A percentile compares a stretch with the other conserved stretches of the same genome.
Evolutionary conservation across 1,139 yeast species (phyloP).

Genomic region (Yarrowia galli): DNA sequence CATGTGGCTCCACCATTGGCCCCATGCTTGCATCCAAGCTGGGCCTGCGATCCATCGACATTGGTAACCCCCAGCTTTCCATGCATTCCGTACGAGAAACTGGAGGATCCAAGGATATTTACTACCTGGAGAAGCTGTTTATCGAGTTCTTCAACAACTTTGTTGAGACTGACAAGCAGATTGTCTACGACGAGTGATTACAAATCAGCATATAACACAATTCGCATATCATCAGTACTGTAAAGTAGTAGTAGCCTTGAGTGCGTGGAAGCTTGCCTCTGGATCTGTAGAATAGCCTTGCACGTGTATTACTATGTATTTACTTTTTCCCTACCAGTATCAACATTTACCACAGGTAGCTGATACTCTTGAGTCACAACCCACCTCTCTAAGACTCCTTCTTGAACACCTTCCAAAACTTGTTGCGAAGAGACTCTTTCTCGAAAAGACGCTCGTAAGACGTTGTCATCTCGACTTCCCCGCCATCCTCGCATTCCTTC

Average conservation of each 20-base stretch:
- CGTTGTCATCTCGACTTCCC: background rate
- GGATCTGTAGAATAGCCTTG: background rate
- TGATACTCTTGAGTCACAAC: background rate
- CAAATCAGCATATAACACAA: background rate
- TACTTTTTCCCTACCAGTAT: background rate
- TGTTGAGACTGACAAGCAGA: slow-evolving; percentile 44
- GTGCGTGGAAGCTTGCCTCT: too few species aligned
- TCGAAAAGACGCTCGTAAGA: slow-evolving; percentile 17
- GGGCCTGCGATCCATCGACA: slow-evolving; percentile 87
- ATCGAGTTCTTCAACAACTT: slow-evolving; percentile 61
- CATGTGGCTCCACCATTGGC: slow-evolving; percentile 97
- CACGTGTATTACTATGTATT: slow-evolving; percentile 5
- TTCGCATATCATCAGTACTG: slow-evolving; percentile 1
- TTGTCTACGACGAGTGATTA: slow-evolving; percentile 40
- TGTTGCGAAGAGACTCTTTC: slow-evolving; percentile 3
- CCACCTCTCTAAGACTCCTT: background rate
- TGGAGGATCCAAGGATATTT: slow-evolving; percentile 81
- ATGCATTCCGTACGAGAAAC: slow-evolving; percentile 98
- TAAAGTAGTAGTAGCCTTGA: background rate
- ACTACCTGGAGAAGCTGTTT: slow-evolving; percentile 66
- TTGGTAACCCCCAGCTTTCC: slow-evolving; percentile 92
- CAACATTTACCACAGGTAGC: background rate
- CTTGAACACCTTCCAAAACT: slow-evolving; percentile 28
- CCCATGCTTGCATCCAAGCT: slow-evolving; percentile 89
- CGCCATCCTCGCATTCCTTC: background rate